phyloP scores from a whole-genome alignment of 2,329 filamentous ascomycete species.

The Fusarium sp. region DNA sequence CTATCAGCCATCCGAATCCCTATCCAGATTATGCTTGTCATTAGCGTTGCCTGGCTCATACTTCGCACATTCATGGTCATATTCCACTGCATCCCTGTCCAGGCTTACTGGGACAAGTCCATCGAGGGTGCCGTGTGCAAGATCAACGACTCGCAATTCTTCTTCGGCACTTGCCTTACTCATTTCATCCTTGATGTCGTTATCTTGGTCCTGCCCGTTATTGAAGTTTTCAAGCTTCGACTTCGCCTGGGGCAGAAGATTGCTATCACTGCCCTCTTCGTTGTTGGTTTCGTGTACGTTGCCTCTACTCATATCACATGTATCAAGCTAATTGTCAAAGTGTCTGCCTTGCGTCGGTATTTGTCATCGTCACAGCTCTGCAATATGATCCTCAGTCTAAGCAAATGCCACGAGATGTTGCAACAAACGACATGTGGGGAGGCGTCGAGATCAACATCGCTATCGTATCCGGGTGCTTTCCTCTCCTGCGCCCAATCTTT shows the following conservation, averaged over 20 bases:
- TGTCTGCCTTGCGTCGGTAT: slow-evolving; percentile 40
- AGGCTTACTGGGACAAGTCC: slow-evolving; percentile 52
- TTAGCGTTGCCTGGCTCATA: slow-evolving; percentile 47
- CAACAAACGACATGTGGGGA: slow-evolving; percentile 38
- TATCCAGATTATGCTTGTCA: slow-evolving; percentile 45
- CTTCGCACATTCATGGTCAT: slow-evolving; percentile 51
- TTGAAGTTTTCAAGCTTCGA: slow-evolving; percentile 51
- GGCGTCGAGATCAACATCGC: slow-evolving; percentile 43
- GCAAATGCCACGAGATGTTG: slow-evolving; percentile 41
- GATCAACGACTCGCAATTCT: slow-evolving; percentile 52
- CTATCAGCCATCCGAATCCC: slow-evolving; percentile 47
- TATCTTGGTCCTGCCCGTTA: slow-evolving; percentile 50
- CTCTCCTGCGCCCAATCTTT: slow-evolving; percentile 44
- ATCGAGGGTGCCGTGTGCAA: slow-evolving; percentile 49
- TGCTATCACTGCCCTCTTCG: slow-evolving; percentile 48
- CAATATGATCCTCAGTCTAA: slow-evolving; percentile 34
- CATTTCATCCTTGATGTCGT: slow-evolving; percentile 52
- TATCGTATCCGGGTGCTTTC: slow-evolving; percentile 46
- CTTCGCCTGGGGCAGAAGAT: slow-evolving; percentile 49
- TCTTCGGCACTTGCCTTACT: slow-evolving; percentile 51
- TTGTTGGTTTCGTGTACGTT: slow-evolving; percentile 49
- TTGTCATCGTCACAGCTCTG: slow-evolving; percentile 33
- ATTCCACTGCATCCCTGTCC: slow-evolving; percentile 54
- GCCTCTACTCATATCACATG: too few species aligned
- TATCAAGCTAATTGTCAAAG: slow-evolving; percentile 14